Evolutionary conservation across 352 stramenopile genomes (phyloP), one percentile per base, ranked within the genome.

Genomic region (Pythium graminicola): DNA sequence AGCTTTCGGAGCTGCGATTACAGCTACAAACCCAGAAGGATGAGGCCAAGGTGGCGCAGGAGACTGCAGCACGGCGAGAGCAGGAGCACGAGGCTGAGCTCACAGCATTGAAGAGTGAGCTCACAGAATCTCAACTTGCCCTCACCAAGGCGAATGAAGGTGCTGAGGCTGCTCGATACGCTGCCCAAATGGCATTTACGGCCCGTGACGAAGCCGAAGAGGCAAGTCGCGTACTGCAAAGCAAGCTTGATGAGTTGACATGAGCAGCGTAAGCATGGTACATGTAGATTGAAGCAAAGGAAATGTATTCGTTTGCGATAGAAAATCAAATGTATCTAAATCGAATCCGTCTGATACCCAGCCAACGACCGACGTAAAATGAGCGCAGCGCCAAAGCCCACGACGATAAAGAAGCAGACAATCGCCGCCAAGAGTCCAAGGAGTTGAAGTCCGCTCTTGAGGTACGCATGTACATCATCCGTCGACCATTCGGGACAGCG

Each of bases 301-400:
- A 19, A 46, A 31, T 46, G 39, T 8, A 29, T 43, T 43, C 17
- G n/a, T 13, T 10, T 8, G 36, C 3, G 17, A 19, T 17, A 13
- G 13, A 22, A 6, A 46, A 16, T 38, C 38, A 23, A 28, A 11
- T 28, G 23, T 8, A 27, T 32, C 66, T 74, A 93, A 51, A 93
- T 88, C 6, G 83, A 93, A 36, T 93, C 83, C 33, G 80, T 90
- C 60, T 90, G 81, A 47, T 93, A 93, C 4, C 80, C 79, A 29
- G 75, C 78, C 32, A 93, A 67, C 33, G 78, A 90, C 50, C 69
- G 62, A 28, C 83, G 73, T 38, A 93, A 54, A 35, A 93, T 73
- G n/a, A 90, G 55, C 16, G 83, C 78, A 3, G 67, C 77, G 16
- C 51, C 64, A 47, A 83, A 84, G 43, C 77, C 83, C 35, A 90